Conservation (phyloP, 1,139 yeast genomes). For the Hansenula lynferdii region DNA sequence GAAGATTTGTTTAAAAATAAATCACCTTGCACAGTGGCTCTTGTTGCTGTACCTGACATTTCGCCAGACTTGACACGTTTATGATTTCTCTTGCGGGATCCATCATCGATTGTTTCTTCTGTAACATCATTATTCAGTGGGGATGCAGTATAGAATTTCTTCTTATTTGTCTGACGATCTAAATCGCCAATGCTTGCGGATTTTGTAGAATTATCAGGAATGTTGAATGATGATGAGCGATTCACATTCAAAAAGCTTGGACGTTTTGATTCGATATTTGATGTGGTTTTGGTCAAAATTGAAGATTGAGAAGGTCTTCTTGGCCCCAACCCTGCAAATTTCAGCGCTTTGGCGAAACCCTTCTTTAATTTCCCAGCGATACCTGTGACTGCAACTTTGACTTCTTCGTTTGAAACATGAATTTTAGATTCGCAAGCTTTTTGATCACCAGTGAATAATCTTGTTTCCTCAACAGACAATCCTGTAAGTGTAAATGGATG, state of each 20-base stretch:
- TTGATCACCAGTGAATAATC: conserved; percentile 25
- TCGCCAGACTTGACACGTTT: conserved; percentile 20
- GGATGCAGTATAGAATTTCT: neutral
- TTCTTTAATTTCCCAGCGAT: conserved; percentile 63
- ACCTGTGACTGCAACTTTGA: conserved; percentile 75
- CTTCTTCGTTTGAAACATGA: conserved; percentile 63
- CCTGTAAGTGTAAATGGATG: conserved; percentile 77
- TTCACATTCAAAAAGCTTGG: too few relatives aligned
- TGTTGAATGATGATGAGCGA: neutral
- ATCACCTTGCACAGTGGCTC: conserved; percentile 52
- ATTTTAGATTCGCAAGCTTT: conserved; percentile 32
- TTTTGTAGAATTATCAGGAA: neutral
- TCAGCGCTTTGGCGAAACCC: conserved; percentile 54
- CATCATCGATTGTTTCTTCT: too few relatives aligned
- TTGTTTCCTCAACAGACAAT: conserved; percentile 39
- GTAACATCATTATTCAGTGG: neutral
- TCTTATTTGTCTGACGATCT: neutral
- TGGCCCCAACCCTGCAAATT: conserved; percentile 30
- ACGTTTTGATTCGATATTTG: neutral
- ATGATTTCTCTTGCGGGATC: too few relatives aligned
- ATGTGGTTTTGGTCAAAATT: neutral
- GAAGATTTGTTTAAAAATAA: conserved; percentile 44
- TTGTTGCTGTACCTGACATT: conserved; percentile 32
- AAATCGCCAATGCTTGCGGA: neutral
- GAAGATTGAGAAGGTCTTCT: conserved; percentile 9